phyloP scores from a whole-genome alignment of 805 yeast genomes.

The Kuraishia ogatae region DNA sequence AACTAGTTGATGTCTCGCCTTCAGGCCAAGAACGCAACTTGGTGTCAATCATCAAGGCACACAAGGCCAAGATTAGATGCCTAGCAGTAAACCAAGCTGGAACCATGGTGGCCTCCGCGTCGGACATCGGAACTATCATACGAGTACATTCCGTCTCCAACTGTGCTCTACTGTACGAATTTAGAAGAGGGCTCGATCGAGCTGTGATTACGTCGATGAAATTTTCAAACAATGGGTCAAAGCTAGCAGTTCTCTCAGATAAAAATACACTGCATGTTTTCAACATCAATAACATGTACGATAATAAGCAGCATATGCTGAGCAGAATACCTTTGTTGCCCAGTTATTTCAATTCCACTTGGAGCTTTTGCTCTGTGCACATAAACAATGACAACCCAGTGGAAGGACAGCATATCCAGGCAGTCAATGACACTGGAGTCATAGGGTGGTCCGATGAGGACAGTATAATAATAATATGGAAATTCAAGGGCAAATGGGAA shows the following conservation, averaged over 20 bases:
- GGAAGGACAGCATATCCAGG: conserved; percentile 4
- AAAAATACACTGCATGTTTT: conserved; percentile 85
- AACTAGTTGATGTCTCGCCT: conserved; percentile 66
- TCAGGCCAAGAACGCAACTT: conserved; percentile 53
- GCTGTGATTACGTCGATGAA: conserved; percentile 78
- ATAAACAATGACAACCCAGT: conserved; percentile 19
- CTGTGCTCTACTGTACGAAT: conserved; percentile 70
- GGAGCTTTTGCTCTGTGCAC: conserved; percentile 80
- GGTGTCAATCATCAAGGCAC: conserved; percentile 70
- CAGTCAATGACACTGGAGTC: conserved; percentile 31
- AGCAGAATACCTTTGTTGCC: conserved; percentile 54
- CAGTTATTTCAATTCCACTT: conserved; percentile 70
- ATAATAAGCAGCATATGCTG: conserved; percentile 58
- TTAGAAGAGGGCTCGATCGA: conserved; percentile 82
- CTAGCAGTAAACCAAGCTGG: conserved; percentile 58
- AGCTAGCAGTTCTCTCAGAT: conserved; percentile 80
- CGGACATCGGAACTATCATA: conserved; percentile 75
- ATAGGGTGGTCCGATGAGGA: conserved; percentile 77
- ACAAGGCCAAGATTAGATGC: conserved; percentile 55
- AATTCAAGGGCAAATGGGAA: conserved; percentile 71
- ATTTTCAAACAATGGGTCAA: conserved; percentile 68
- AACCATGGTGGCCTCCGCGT: conserved; percentile 68
- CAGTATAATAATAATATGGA: conserved; percentile 70
- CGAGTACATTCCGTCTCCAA: conserved; percentile 62
- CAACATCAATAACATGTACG: conserved; percentile 26